Evolutionary conservation across 2,329 filamentous ascomycete species (phyloP), one percentile per base, ranked within the genome.

Genomic region (Paraphaeosphaeria minitans): DNA sequence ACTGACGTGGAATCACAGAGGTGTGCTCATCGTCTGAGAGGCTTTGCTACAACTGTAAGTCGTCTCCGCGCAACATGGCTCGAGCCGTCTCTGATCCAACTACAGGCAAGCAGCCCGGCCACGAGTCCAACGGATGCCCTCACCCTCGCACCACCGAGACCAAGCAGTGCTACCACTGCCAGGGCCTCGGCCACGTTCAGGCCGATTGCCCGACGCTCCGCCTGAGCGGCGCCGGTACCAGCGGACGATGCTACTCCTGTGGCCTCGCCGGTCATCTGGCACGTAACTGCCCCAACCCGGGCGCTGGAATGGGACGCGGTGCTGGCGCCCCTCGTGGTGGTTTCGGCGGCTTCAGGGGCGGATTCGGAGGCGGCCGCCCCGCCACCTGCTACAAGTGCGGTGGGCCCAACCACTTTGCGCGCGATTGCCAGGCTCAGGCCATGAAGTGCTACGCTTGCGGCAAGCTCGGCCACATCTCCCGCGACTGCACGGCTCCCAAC

Each of bases 81-180:
- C 59, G 46, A 59, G 19, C 57, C 53, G 35, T 58, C 56, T 56
- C 64, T 67, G 53, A 62, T 29, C 22, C 16, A 6, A 22, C 2
- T 14, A 57, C 62, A 89, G 87, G 87, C 88, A 94, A 94, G 84
- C 90, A 94, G 82, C 91, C 91, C 63, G 90, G 92, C 78, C 95
- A 99, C 81, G 95, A 99, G 84, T 98, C 94, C 67, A 98, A 96
- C 83, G 91, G 90, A 79, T 99, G 95, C 86, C 95, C 95, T 71
- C 89, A 94, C 76, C 95, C 95, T 74, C 90, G 95, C 79, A 97
- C 94, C 62, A 97, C 95, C 66, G 95, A 99, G 83, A 88, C 93
- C 54, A 99, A 99, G 88, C 95, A 99, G 85, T 99, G 95, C 87
- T 99, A 99, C 80, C 95, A 98, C 83, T 99, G 95, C 85, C 95